Evolutionary conservation across 2,329 filamentous ascomycete genomes (phyloP).

Genomic region (Rhynchosporium agropyri): DNA sequence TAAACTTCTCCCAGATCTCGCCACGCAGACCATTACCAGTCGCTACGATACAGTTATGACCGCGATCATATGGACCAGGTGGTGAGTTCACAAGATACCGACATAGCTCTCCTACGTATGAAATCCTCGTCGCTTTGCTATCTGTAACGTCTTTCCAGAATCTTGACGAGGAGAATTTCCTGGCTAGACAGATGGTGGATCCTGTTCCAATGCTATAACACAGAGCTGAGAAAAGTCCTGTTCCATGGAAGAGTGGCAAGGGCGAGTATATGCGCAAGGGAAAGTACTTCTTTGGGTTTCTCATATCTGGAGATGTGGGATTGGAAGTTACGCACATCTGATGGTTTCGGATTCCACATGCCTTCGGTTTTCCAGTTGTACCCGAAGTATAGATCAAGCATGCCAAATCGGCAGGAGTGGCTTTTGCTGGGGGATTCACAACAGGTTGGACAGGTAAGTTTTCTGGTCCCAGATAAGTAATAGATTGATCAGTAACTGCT

Average conservation of each 20-base stretch:
- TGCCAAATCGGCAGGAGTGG: slow-evolving; percentile 43
- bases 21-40: slow-evolving; percentile 51
- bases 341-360: slow-evolving; percentile 47
- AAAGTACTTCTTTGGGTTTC: slow-evolving; percentile 47
- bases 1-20: slow-evolving; percentile 53
- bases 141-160: slow-evolving; percentile 51
- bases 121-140: slow-evolving; percentile 46
- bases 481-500: slow-evolving; percentile 13
- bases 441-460: slow-evolving; percentile 25
- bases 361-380: slow-evolving; percentile 52
- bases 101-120: slow-evolving; percentile 53
- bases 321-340: slow-evolving; percentile 45
- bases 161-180: slow-evolving; percentile 50
- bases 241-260: slow-evolving; percentile 53
- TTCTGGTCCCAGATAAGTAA: slow-evolving; percentile 25
- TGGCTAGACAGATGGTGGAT: slow-evolving; percentile 48
- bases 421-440: slow-evolving; percentile 40
- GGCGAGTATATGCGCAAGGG: slow-evolving; percentile 51
- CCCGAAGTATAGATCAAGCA: slow-evolving; percentile 52
- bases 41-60: slow-evolving; percentile 49
- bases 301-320: slow-evolving; percentile 43
- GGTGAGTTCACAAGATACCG: slow-evolving; percentile 51
- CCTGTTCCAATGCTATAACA: slow-evolving; percentile 46
- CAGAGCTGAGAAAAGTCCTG: slow-evolving; percentile 50
- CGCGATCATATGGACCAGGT: slow-evolving; percentile 48